Evolutionary conservation across 106 monocot genomes (phyloP).

Genomic region (Dactylorhiza incarnata): DNA sequence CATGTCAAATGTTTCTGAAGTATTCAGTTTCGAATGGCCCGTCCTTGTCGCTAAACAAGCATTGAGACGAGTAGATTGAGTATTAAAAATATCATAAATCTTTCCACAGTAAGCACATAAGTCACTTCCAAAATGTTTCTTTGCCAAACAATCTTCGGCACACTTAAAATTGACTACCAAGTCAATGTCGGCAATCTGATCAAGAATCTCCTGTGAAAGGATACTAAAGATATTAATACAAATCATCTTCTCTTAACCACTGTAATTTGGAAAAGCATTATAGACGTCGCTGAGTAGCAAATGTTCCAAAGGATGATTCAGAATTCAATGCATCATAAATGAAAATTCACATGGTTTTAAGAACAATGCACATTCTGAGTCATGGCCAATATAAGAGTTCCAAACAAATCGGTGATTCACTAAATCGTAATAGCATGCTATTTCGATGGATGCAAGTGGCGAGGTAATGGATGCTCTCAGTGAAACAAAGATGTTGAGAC

Average conservation of each 20-base stretch:
- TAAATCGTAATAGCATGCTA: background rate
- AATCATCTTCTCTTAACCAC: background rate
- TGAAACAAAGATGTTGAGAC: slow-evolving; percentile 10
- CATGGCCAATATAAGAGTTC: background rate
- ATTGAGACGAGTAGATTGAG: slow-evolving; percentile 36
- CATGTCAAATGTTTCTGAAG: slow-evolving; percentile 20
- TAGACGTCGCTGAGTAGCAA: too few relatives aligned
- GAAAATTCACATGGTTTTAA: background rate
- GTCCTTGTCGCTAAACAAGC: slow-evolving; percentile 42
- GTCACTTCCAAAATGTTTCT: slow-evolving; percentile 39
- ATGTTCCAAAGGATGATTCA: background rate
- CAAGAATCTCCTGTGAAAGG: slow-evolving; percentile 72
- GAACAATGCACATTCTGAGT: background rate
- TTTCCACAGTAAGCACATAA: slow-evolving; percentile 63
- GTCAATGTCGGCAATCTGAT: slow-evolving; percentile 80
- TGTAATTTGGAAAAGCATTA: background rate
- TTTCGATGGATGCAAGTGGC: background rate
- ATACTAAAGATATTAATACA: background rate
- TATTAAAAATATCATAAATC: slow-evolving; percentile 30
- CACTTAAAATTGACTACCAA: slow-evolving; percentile 89
- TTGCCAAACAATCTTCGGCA: slow-evolving; percentile 52
- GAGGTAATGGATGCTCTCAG: background rate
- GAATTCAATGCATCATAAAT: background rate
- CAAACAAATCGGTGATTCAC: background rate
- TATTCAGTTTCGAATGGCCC: slow-evolving; percentile 28